Percentiles rank a stretch among this genome's conserved stretches.
phyloP scores from a whole-genome alignment of 2,329 filamentous ascomycete genomes.

The Trichoderma sp. region DNA sequence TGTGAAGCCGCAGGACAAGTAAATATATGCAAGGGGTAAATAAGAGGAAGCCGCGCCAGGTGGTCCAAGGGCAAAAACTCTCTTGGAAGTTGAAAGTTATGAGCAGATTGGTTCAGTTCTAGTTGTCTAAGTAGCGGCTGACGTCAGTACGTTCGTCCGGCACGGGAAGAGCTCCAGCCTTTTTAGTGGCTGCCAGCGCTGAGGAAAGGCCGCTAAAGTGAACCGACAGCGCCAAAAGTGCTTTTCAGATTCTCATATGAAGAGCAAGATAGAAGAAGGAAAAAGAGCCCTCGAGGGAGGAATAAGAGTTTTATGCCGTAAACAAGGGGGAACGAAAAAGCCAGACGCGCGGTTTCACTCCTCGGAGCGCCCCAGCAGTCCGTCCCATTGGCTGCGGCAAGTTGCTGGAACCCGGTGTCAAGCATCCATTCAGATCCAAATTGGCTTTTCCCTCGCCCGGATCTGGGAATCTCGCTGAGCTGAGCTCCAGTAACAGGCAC shows the following conservation, averaged over 20 bases:
- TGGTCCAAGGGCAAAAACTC: background rate
- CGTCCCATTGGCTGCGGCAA: constrained; percentile 13
- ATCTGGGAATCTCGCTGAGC: background rate
- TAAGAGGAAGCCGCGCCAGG: background rate
- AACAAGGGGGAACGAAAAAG: background rate
- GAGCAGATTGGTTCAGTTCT: background rate
- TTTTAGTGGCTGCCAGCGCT: constrained; percentile 14
- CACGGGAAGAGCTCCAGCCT: constrained; percentile 8
- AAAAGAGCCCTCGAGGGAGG: background rate
- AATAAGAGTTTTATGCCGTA: background rate
- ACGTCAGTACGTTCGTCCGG: constrained; percentile 1
- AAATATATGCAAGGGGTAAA: background rate
- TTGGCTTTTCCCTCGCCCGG: background rate
- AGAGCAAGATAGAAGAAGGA: background rate
- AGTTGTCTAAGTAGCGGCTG: background rate
- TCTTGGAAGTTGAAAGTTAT: background rate
- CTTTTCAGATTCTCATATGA: background rate
- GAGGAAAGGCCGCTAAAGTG: background rate
- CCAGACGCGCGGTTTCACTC: background rate
- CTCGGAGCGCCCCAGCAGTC: background rate
- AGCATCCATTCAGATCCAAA: background rate
- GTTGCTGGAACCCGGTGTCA: constrained; percentile 2
- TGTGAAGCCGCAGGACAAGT: background rate
- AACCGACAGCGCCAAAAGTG: background rate
- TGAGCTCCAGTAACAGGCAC: background rate